phyloP scores from a whole-genome alignment of 306 rosid species.

The Fagus sylvatica region DNA sequence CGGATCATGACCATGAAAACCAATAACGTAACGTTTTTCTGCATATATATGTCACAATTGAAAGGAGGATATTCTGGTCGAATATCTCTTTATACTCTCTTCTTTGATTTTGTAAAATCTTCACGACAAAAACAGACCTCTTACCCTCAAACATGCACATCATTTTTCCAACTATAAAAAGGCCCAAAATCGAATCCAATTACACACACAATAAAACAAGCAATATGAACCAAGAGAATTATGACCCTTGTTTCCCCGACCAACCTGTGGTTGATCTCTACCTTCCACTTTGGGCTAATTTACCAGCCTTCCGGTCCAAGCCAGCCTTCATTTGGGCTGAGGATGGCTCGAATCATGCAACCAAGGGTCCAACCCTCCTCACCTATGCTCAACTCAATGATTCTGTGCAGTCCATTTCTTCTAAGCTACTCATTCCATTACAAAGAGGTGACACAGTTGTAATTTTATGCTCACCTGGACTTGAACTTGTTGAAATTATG shows the following conservation, averaged over 20 bases:
- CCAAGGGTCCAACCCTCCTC: constrained; percentile 19
- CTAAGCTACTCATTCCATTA: constrained; percentile 33
- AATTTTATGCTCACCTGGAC: constrained; percentile 70
- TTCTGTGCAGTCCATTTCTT: constrained; percentile 45
- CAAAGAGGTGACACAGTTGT: constrained; percentile 55
- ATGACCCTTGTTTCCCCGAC: constrained; percentile 76
- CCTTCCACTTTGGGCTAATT: constrained; percentile 67
- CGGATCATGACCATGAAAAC: background rate
- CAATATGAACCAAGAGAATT: constrained; percentile 66
- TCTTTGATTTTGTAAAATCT: constrained; percentile 22
- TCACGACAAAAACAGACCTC: background rate
- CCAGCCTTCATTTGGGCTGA: constrained; percentile 79
- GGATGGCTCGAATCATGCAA: constrained; percentile 14
- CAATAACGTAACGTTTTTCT: background rate
- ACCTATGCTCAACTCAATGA: constrained; percentile 61
- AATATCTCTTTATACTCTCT: constrained; percentile 47
- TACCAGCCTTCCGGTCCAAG: constrained; percentile 61
- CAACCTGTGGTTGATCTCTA: constrained; percentile 80
- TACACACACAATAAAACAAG: background rate
- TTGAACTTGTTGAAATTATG: constrained; percentile 53
- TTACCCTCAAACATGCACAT: background rate
- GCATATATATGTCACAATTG: background rate
- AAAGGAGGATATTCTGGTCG: constrained; percentile 47
- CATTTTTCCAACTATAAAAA: constrained; percentile 29
- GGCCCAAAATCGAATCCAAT: background rate